Evolutionary conservation across 2,329 filamentous ascomycete species (phyloP), one percentile per base, ranked within the genome.

Genomic region (Ceratocystis papillata): DNA sequence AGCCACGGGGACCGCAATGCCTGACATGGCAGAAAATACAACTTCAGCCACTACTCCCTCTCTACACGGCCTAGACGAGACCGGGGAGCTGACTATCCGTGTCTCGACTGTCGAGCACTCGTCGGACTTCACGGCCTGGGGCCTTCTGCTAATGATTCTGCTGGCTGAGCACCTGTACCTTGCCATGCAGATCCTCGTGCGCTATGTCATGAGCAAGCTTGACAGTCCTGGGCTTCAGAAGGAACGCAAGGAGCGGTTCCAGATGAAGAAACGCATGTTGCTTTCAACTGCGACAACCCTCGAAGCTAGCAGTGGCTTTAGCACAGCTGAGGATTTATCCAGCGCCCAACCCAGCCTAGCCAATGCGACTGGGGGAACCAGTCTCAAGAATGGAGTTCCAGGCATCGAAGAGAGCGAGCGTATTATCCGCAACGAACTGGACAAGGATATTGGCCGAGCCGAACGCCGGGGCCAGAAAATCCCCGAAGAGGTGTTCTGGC

Each of bases 91-190:
- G 22, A 33, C n/a, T 30, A 62, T 67, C 44, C 53, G 44, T 25
- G 65, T 64, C 12, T 41, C 65, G 10, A n/a, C 57, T 7, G 62
- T 67, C 44, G 44, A 62, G 20, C 65, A 67, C 33, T 50, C 63
- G 10, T 37, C 63, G 1, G 22, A 25, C 28, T 68, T 96, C 72
- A 86, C 84, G 66, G 86, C 81, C 15, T 96, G 90, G 87, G 89
- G 86, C 0, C 79, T 96, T 2, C 81, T 99, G 4, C 78, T 96
- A 20, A 84, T 86, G 22, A 87, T 99, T 66, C 83, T 97, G 71
- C 83, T 95, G 70, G 86, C 90, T 0, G 94, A 99, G 74, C 93
- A 99, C 73, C 77, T 92, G 17, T 97, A 96, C 74, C 83, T 99
- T n/a, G 78, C 86, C 1, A 82, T 89, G 1, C 87, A 92, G 71